Percentiles rank a stretch among this genome's conserved stretches.
Conservation (phyloP, 345 rosid genomes). For the Excoecaria agallocha region DNA sequence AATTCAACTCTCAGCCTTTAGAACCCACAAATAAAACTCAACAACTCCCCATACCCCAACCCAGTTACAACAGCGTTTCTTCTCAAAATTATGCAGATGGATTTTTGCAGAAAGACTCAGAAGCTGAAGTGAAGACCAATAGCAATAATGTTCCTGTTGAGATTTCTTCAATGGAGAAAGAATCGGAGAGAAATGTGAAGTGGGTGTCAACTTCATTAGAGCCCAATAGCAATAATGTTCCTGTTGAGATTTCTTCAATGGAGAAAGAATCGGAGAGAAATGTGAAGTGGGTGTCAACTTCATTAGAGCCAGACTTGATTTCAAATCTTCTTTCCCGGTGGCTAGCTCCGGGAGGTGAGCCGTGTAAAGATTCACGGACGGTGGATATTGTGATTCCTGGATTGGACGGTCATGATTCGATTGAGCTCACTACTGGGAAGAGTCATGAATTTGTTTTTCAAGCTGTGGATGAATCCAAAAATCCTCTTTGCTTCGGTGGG, state of each 20-base stretch:
- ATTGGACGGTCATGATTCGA: constrained; percentile 46
- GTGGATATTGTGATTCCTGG: constrained; percentile 54
- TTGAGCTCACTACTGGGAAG: constrained; percentile 62
- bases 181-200: constrained; percentile 6
- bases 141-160: constrained; percentile 26
- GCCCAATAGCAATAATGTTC: too few relatives aligned
- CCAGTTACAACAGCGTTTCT: not conserved
- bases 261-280: constrained; percentile 11
- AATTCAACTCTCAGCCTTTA: not conserved
- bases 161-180: constrained; percentile 16
- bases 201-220: constrained; percentile 61
- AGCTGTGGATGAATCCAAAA: constrained; percentile 55
- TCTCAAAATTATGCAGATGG: constrained; percentile 15
- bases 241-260: constrained; percentile 14
- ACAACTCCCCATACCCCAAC: not conserved
- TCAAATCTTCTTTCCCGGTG: constrained; percentile 50
- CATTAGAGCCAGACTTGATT: constrained; percentile 48
- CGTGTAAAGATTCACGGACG: constrained; percentile 58
- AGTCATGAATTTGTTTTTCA: constrained; percentile 60
- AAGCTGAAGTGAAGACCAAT: constrained; percentile 48
- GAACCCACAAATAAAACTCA: constrained; percentile 15
- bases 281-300: constrained; percentile 51
- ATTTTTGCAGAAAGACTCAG: constrained; percentile 7
- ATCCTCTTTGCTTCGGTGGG: constrained; percentile 65
- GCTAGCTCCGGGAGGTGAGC: constrained; percentile 64